Evolutionary conservation across 2,329 filamentous ascomycete species (phyloP), one percentile per base, ranked within the genome.

Genomic region (Fusarium verrucosum): DNA sequence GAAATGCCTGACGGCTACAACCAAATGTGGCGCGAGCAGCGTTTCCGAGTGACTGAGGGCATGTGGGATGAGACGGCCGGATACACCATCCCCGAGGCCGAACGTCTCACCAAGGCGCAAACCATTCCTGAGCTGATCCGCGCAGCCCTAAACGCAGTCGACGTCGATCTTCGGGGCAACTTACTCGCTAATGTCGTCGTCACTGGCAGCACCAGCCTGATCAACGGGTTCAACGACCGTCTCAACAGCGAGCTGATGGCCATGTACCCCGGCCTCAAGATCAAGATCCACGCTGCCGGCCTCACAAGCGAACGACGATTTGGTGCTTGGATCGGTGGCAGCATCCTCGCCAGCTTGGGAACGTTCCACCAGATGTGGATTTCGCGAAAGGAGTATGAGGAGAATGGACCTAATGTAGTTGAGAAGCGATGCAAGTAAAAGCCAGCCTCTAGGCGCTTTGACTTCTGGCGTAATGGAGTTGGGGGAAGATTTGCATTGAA

Each of bases 351-450:
- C 8, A 97, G 94, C 78, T 78, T 99, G 79, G 96, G 96, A 10
- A 97, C 94, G 14, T 99, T 99, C 80, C 95, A 99, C 81, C 95
- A 99, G 82, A 94, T 99, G 91, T 99, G 95, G 95, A 96, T 99
- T 71, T 94, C 90, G 22, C 92, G 89, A 78, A 96, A 97, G 83
- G 95, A 99, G 81, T 98, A 97, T 72, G 93, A 97, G 66, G 96
- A 99, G 82, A 94, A 97, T 76, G 95, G 95, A 3, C 82, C 89
- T 7, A 87, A 87, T 65, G 94, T 98, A 70, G 92, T 98, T 40
- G 94, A 98, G 83, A 97, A 97, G 86, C 85, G 94, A 72, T 98
- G 94, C 85, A 96, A 97, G 82, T 98, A 81, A 70, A 62, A 30
- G 41, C 42, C 41, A 33, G 38, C 44, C 55, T 43, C 45, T 45